Base-by-base conservation (phyloP, 495 filamentous ascomycete species). In the Geopyxis carbonaria region DNA sequence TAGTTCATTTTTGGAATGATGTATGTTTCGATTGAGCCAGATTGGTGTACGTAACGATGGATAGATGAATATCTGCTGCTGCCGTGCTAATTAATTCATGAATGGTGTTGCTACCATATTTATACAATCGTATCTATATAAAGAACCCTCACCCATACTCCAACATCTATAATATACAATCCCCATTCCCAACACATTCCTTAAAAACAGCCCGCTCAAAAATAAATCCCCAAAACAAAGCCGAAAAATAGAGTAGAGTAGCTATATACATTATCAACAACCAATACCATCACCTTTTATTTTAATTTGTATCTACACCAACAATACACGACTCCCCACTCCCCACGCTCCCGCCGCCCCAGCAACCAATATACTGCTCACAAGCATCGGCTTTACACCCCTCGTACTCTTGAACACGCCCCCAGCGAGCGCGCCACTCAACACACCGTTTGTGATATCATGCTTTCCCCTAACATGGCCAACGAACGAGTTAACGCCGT, bases 361-460 rank as follows among this genome's bases (percentile, higher is more conserved):
- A 28, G 76, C 89, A 43, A 94, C 84, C 37, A 97, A 72, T 44
- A 78, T 76, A 27, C 83, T 80, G 23, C 83, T 91, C 52, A 93
- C 91, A 68, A 83, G 62, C 84, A 94, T 93, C 20, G 84, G 83
- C 64, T 76, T 72, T 21, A 87, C 24, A 8, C 89, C 89, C 50
- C 77, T 72, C n/a, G 89, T 94, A 51, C 84, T 87, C 71, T 93
- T 95, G 63, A 94, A 97, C 24, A 95, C 43, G 72, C 81, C 83
- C 32, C 89, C 89, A 52, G 83, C 91, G 43, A 97, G 50, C 3
- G 65, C 79, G 31, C 89, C 89, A 2, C 86, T 84, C 18, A 67
- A 57, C 40, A 97, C 69, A 38, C 81, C 85, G 61, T 94, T 94
- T 35, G 79, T 68, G 4, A 80, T 64, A 55, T 97, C 89, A 47